Evolutionary conservation across 768 basidiomycete species (phyloP).

Genomic region (Amanita pseudoporphyria): DNA sequence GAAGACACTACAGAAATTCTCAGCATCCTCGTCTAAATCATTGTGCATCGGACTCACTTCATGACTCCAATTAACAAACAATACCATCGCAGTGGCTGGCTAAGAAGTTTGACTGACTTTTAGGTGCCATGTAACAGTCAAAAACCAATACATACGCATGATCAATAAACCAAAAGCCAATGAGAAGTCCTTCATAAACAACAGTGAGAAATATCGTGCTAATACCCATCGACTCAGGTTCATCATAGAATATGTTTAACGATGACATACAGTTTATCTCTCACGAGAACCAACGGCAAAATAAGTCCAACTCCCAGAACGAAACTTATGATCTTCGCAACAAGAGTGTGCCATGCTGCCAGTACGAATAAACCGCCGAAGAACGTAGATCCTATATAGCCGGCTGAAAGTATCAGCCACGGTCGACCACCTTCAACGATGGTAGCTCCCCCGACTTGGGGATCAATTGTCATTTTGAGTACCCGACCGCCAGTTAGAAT

Average conservation of each 20-base stretch:
- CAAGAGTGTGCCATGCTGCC: slow-evolving; percentile 81
- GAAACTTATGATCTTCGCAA: slow-evolving; percentile 89
- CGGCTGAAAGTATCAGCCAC: slow-evolving; percentile 61
- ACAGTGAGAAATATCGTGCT: slow-evolving; percentile 83
- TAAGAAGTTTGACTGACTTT: slow-evolving; percentile 19
- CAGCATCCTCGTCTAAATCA: slow-evolving; percentile 7
- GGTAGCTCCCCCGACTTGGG: slow-evolving; percentile 67
- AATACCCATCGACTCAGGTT: slow-evolving; percentile 2
- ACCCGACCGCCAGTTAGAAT: slow-evolving; percentile 74
- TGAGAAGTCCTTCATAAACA: slow-evolving; percentile 74
- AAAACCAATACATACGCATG: slow-evolving; percentile 55
- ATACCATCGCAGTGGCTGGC: slow-evolving; percentile 77
- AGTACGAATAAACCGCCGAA: slow-evolving; percentile 78
- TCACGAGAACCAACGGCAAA: slow-evolving; percentile 77
- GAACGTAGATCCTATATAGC: slow-evolving; percentile 76
- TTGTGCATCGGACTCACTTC: slow-evolving; percentile 45
- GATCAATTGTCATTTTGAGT: slow-evolving; percentile 75
- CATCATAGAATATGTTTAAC: background rate
- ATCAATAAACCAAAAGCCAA: slow-evolving; percentile 94
- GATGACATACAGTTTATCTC: slow-evolving; percentile 75
- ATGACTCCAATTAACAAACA: slow-evolving; percentile 76
- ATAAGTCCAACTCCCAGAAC: slow-evolving; percentile 80
- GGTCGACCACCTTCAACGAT: slow-evolving; percentile 73
- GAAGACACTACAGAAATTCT: slow-evolving; percentile 42
- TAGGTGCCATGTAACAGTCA: background rate